A percentile compares a stretch with the other conserved stretches of the same genome.
phyloP scores from a whole-genome alignment of 2,329 filamentous ascomycete species.

The Pyrenophora seminiperda region DNA sequence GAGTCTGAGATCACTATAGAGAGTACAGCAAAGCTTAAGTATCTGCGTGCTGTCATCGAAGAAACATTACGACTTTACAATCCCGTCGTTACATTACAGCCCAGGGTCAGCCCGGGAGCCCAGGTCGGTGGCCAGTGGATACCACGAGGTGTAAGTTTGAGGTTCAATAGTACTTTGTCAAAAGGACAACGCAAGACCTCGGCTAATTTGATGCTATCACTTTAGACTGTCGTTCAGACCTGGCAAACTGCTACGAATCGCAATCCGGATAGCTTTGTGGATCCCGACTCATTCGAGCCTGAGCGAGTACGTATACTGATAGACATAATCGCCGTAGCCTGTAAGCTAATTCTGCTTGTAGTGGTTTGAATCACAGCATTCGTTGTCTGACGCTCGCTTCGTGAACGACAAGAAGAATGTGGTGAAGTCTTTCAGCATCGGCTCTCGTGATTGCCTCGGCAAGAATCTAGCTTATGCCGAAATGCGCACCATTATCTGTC shows the following conservation, averaged over 20 bases:
- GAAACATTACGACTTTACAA: slow-evolving; percentile 1
- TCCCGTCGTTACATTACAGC: not conserved
- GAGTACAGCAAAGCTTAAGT: not conserved
- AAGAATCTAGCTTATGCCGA: slow-evolving; percentile 2
- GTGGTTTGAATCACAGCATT: not conserved
- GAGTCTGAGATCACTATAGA: not conserved
- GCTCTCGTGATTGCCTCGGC: not conserved
- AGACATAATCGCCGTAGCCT: not conserved
- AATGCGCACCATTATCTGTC: not conserved
- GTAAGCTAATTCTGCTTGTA: not conserved
- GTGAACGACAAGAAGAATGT: not conserved
- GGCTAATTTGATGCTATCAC: not conserved
- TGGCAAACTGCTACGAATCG: not conserved
- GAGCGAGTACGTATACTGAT: not conserved
- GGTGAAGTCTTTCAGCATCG: not conserved
- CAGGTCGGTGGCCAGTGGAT: not conserved
- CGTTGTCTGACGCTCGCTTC: not conserved
- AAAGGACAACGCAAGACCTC: not conserved
- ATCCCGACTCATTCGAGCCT: not conserved
- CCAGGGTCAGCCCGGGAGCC: not conserved
- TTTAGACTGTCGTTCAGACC: not conserved
- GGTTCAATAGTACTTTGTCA: not conserved
- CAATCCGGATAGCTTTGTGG: not conserved
- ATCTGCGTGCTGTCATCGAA: not conserved
- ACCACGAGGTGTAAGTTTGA: slow-evolving; percentile 3